These are phyloP conservation scores for Diplodia intermedia DNA, from an alignment of 2,329 filamentous ascomycete genomes.

Conservation along the genomic window DNA sequence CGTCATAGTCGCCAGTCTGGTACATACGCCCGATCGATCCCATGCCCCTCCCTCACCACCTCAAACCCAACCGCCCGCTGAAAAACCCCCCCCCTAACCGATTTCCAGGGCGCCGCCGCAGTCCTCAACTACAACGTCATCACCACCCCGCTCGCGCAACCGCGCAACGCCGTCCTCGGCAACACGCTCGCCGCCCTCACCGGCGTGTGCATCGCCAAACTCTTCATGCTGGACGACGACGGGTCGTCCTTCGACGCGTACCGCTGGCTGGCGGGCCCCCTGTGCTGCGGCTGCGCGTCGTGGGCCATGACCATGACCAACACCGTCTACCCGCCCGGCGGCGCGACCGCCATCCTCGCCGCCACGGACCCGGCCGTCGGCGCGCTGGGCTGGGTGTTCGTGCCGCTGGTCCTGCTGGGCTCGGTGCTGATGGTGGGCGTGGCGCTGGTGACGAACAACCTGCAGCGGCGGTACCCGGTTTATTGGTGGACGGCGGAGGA, in stretches of 20 bases:
- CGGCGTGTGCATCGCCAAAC: slow-evolving; percentile 54
- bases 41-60: too few relatives aligned
- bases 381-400: slow-evolving; percentile 55
- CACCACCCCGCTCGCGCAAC: slow-evolving; percentile 56
- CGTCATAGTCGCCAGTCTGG: slow-evolving; percentile 53
- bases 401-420: slow-evolving; percentile 52
- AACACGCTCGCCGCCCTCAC: slow-evolving; percentile 55
- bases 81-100: too few relatives aligned
- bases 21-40: slow-evolving; percentile 37
- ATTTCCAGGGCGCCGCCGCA: slow-evolving; percentile 54
- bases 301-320: slow-evolving; percentile 56
- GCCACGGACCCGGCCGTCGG: slow-evolving; percentile 50
- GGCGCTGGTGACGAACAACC: slow-evolving; percentile 55
- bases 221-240: slow-evolving; percentile 46
- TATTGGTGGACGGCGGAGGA: slow-evolving; percentile 58
- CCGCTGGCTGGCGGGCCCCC: slow-evolving; percentile 54
- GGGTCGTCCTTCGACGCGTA: slow-evolving; percentile 48
- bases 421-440: slow-evolving; percentile 52
- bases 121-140: slow-evolving; percentile 58
- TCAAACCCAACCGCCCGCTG: not conserved
- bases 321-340: slow-evolving; percentile 59
- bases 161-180: slow-evolving; percentile 55
- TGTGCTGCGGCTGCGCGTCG: slow-evolving; percentile 53
- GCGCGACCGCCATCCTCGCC: slow-evolving; percentile 57
- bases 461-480: slow-evolving; percentile 54